Evolutionary conservation across 2,329 filamentous ascomycete genomes (phyloP).

Genomic region (Elsinoe ampelina): DNA sequence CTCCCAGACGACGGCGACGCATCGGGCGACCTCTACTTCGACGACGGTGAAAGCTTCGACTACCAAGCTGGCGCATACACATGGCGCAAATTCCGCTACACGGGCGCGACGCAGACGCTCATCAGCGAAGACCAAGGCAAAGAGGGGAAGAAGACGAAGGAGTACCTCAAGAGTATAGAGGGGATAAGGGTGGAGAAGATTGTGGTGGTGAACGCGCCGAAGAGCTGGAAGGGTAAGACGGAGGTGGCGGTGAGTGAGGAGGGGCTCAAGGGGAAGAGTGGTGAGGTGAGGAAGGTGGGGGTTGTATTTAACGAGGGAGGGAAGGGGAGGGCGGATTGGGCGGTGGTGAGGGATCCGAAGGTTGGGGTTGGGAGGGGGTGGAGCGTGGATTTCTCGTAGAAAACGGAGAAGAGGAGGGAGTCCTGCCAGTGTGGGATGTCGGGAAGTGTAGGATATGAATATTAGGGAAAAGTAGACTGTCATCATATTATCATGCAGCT

Average conservation of each 20-base stretch:
- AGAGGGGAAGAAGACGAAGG: constrained; percentile 53
- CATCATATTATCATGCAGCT: no score
- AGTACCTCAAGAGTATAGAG: constrained; percentile 71
- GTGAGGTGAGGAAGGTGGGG: constrained; percentile 40
- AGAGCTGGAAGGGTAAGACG: constrained; percentile 57
- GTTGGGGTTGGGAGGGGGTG: constrained; percentile 55
- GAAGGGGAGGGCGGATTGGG: constrained; percentile 51
- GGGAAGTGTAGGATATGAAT: no score
- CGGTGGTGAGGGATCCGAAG: constrained; percentile 53
- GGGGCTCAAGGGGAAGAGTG: constrained; percentile 32
- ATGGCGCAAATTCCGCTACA: constrained; percentile 67
- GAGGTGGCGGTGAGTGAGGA: constrained; percentile 57
- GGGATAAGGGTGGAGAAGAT: constrained; percentile 75
- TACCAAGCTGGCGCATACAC: constrained; percentile 80
- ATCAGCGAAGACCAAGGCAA: constrained; percentile 56
- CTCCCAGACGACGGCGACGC: constrained; percentile 61
- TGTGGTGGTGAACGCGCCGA: constrained; percentile 69
- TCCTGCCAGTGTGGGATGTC: no score
- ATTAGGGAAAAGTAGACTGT: no score
- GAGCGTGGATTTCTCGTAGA: constrained; percentile 46
- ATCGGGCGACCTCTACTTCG: constrained; percentile 75
- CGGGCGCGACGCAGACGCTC: constrained; percentile 47
- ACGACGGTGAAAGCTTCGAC: constrained; percentile 90
- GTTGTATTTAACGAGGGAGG: constrained; percentile 50
- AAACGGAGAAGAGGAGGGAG: no score